These are phyloP conservation scores for Mortierella sp. DNA, from an alignment of 371 early-diverging fungal genomes.

Conservation along the genomic window DNA sequence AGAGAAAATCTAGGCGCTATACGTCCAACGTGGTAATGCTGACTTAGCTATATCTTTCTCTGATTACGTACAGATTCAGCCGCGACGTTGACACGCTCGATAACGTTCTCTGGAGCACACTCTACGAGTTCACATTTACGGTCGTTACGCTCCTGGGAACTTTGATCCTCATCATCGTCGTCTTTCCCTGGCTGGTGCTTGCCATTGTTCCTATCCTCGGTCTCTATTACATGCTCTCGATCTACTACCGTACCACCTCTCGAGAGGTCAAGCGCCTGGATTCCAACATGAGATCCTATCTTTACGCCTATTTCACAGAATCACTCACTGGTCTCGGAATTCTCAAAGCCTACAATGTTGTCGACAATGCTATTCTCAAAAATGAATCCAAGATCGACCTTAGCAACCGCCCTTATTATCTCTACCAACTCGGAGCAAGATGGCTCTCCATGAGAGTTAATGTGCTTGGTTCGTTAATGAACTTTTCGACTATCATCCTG, in stretches of 20 bases:
- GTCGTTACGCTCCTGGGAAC: conserved; percentile 71
- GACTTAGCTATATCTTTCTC: background rate
- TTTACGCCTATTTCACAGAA: conserved; percentile 88
- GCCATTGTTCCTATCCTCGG: conserved; percentile 29
- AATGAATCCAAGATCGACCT: conserved; percentile 56
- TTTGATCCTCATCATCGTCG: conserved; percentile 70
- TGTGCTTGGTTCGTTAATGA: conserved; percentile 28
- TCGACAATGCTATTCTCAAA: conserved; percentile 68
- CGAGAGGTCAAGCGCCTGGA: conserved; percentile 89
- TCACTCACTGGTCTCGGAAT: conserved; percentile 78
- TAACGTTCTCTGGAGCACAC: conserved; percentile 73
- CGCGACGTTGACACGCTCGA: conserved; percentile 90
- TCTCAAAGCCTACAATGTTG: conserved; percentile 82
- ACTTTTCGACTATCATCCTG: conserved; percentile 34
- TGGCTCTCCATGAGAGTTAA: conserved; percentile 54
- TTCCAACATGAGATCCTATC: conserved; percentile 81
- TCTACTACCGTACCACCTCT: conserved; percentile 67
- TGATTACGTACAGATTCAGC: conserved; percentile 58
- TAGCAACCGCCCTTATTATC: conserved; percentile 46
- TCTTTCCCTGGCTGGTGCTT: conserved; percentile 70
- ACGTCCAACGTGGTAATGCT: background rate
- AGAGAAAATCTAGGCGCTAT: no score
- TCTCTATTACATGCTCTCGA: conserved; percentile 27
- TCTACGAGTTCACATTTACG: conserved; percentile 75
- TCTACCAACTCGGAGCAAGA: conserved; percentile 32